These are phyloP conservation scores for Jackrogersella multiformis DNA, from an alignment of 495 filamentous ascomycete species.

Conservation along the genomic window DNA sequence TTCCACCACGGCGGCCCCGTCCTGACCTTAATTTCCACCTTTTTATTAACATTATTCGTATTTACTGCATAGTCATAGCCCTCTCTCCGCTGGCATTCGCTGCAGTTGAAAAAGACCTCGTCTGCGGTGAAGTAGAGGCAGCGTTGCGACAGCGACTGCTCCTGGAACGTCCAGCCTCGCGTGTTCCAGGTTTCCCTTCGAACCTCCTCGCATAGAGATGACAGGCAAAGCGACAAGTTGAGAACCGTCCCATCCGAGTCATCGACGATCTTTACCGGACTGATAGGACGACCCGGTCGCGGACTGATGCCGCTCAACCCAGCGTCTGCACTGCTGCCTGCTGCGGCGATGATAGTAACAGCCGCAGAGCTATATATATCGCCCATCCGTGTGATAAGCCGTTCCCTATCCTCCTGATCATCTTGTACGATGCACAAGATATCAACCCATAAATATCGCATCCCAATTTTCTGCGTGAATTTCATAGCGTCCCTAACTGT, in stretches of 20 bases:
- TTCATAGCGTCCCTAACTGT: conserved; percentile 10
- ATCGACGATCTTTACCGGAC: background rate
- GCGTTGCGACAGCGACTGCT: conserved; percentile 33
- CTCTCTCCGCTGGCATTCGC: conserved; percentile 10
- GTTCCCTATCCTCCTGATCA: background rate
- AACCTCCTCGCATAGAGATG: conserved; percentile 6
- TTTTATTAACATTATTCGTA: background rate
- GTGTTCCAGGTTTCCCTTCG: conserved; percentile 34
- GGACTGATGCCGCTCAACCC: background rate
- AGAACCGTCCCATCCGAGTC: background rate
- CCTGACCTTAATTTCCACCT: background rate
- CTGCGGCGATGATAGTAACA: conserved; percentile 11
- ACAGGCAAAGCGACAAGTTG: background rate
- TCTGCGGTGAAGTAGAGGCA: conserved; percentile 33
- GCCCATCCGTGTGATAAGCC: background rate
- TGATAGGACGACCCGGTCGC: background rate
- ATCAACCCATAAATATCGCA: background rate
- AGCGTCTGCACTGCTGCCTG: background rate
- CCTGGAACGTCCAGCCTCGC: conserved; percentile 43
- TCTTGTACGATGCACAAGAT: conserved; percentile 10
- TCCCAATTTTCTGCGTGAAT: background rate
- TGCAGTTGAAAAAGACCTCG: conserved; percentile 38
- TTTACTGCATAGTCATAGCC: background rate
- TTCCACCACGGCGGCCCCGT: conserved; percentile 13
- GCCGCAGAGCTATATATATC: background rate